Percentiles rank a stretch among this genome's conserved stretches.
phyloP scores from a whole-genome alignment of 352 stramenopile genomes.

The Globisporangium yorkense region DNA sequence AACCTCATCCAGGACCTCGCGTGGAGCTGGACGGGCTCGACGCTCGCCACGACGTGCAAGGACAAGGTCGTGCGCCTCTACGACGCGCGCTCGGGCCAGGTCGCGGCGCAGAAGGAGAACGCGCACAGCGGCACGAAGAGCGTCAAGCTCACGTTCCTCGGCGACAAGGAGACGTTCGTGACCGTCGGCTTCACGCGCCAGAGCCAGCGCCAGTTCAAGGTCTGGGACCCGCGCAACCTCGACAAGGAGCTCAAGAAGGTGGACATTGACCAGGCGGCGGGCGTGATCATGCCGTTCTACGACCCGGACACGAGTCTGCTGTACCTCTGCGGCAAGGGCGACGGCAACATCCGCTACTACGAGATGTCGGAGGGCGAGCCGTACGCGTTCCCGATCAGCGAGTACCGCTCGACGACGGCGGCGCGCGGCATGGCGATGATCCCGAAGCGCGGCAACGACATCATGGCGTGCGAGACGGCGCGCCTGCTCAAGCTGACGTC shows the following conservation, averaged over 20 bases:
- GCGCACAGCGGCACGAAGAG: conserved; percentile 98
- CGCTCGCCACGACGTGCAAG: conserved; percentile 95
- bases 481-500: conserved; percentile 95
- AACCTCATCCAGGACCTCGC: conserved; percentile 97
- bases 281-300: conserved; percentile 99
- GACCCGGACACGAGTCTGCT: conserved; percentile 97
- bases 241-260: conserved; percentile 93
- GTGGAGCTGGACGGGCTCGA: conserved; percentile 96
- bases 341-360: conserved; percentile 99
- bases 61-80: conserved; percentile 98
- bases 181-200: conserved; percentile 97
- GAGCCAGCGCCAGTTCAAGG: conserved; percentile 92
- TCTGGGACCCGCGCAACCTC: conserved; percentile 85
- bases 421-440: conserved; percentile 98
- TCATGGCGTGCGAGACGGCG: conserved; percentile 97
- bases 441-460: conserved; percentile 97
- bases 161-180: conserved; percentile 94
- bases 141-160: conserved; percentile 96
- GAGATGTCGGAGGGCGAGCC: conserved; percentile 96
- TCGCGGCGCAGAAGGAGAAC: conserved; percentile 75
- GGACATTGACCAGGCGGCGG: conserved; percentile 96
- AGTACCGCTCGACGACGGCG: conserved; percentile 95
- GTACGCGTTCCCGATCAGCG: conserved; percentile 89
- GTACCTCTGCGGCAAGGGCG: conserved; percentile 97
- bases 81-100: conserved; percentile 89